Evolutionary conservation across 768 basidiomycete genomes (phyloP), one percentile per base, ranked within the genome.

Genomic region (Xerocomus brunneocitrinus): DNA sequence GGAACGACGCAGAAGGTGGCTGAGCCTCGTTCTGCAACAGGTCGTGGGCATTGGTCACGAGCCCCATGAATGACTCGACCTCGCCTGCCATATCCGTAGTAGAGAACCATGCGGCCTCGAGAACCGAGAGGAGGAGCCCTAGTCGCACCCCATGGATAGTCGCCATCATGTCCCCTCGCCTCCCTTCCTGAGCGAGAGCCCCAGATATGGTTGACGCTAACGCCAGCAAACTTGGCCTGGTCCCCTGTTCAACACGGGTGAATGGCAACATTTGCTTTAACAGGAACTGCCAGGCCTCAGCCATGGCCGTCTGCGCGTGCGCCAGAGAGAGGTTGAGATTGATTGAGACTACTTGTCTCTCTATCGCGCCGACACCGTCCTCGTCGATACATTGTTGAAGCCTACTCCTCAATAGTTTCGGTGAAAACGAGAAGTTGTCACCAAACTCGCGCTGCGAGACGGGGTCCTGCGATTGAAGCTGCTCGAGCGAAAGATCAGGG

Each of bases 241-340:
- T 76, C 12, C 73, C 63, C n/a, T 67, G 61, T 52, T 89, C 83
- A 1, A 79, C 80, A 27, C 87, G 78, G 25, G 91, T 69, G 67
- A 84, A 86, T 0, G 84, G 80, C 9, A 81, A 71, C 3, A 81
- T 73, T 61, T 83, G 81, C 39, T 81, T 79, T 40, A 93, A 74
- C 41, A 95, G 68, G 42, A 77, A 75, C 47, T 85, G 83, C 91
- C 91, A 95, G 4, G 91, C 80, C 52, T 89, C 82, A 0, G 87
- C 80, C 42, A 92, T 75, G 2, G 82, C 73, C 2, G 80, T 81
- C 66, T 95, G 89, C 0, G 89, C 78, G 60, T 95, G 87, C 22
- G 89, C 76, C 36, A 97, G 73, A 1, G 92, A 94, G 45, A 94
- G 78, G 64, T 95, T 94, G 58, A 93, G 78, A 67, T 97, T 97